Conservation (phyloP, 108 stramenopile species). For the Nitzschia sp. region DNA sequence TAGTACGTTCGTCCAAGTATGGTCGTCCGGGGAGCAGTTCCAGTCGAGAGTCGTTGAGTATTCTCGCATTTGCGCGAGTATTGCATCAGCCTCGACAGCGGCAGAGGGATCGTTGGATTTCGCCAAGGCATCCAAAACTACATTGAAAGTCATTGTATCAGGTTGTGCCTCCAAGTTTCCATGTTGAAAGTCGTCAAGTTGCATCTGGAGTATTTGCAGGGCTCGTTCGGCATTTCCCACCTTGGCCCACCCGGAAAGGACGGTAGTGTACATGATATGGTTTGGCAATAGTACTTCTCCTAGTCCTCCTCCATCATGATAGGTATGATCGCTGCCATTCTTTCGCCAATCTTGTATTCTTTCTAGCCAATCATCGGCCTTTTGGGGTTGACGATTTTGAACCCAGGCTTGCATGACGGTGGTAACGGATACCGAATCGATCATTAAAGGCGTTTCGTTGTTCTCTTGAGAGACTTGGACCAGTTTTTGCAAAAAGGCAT, state of each 20-base stretch:
- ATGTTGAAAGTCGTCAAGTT: constrained; percentile 10
- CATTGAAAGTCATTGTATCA: constrained; percentile 38
- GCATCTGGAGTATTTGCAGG: background rate
- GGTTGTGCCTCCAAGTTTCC: constrained; percentile 11
- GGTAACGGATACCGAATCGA: constrained; percentile 20
- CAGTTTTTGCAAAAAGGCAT: constrained; percentile 18
- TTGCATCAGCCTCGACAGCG: constrained; percentile 15
- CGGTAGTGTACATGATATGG: constrained; percentile 8
- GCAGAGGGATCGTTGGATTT: constrained; percentile 1
- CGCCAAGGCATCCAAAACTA: constrained; percentile 10
- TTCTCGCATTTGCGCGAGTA: constrained; percentile 17
- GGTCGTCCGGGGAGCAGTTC: constrained; percentile 7
- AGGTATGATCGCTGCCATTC: background rate
- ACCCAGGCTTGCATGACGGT: constrained; percentile 37
- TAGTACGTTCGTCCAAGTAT: background rate
- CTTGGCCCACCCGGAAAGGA: constrained; percentile 11
- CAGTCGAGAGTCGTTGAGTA: background rate
- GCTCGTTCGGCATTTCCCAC: constrained; percentile 3
- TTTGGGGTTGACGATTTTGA: constrained; percentile 6
- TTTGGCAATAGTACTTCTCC: constrained; percentile 6
- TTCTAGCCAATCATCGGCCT: constrained; percentile 27
- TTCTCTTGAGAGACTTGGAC: constrained; percentile 14
- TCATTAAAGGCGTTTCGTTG: background rate
- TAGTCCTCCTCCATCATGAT: background rate
- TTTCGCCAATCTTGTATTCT: constrained; percentile 1